Conservation (phyloP, 2,329 filamentous ascomycete species). For the Botryotinia calthae region DNA sequence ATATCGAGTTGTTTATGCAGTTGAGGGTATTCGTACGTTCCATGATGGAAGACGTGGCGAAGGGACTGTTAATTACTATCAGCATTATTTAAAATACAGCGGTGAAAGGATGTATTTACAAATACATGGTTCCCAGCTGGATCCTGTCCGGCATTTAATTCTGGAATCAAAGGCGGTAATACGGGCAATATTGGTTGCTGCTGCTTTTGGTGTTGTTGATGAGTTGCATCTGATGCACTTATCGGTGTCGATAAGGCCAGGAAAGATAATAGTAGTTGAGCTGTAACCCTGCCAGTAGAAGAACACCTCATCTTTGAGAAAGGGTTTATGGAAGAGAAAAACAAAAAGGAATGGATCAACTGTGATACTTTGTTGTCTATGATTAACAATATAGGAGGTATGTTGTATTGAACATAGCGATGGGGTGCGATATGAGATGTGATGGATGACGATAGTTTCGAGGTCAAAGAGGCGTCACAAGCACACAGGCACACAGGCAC, state of each 20-base stretch:
- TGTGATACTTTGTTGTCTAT: background rate
- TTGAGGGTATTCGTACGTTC: constrained; percentile 71
- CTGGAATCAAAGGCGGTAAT: constrained; percentile 35
- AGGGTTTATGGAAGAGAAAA: constrained; percentile 16
- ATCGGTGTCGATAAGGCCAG: constrained; percentile 56
- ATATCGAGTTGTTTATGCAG: constrained; percentile 79
- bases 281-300: constrained; percentile 61
- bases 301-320: constrained; percentile 37
- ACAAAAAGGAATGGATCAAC: background rate
- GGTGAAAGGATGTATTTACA: constrained; percentile 38
- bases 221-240: constrained; percentile 38
- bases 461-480: constrained; percentile 7
- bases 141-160: constrained; percentile 47
- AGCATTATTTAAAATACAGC: constrained; percentile 16
- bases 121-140: constrained; percentile 53
- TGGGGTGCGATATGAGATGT: background rate
- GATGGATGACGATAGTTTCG: background rate
- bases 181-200: constrained; percentile 43
- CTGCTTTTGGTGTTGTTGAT: constrained; percentile 42
- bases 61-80: constrained; percentile 51
- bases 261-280: constrained; percentile 56
- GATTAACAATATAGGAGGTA: background rate
- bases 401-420: background rate
- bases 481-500: background rate
- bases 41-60: constrained; percentile 90